Evolutionary conservation across 2,329 filamentous ascomycete species (phyloP), one percentile per base, ranked within the genome.

Genomic region (Endothia cerciana): DNA sequence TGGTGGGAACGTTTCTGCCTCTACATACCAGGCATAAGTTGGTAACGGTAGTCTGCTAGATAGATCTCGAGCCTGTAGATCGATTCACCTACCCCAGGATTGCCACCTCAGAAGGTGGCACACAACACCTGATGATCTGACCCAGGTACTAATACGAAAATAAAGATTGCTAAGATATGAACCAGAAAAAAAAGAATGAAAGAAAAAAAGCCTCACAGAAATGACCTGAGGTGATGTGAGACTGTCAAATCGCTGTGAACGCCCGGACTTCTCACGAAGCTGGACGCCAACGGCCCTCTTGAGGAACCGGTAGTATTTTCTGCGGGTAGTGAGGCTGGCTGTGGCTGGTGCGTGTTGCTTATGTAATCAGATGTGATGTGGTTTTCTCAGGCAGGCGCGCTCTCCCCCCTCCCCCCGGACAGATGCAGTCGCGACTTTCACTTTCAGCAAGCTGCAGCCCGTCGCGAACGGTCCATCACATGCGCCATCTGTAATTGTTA

Each of bases 1-100:
- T 79, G 95, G 95, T 78, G 95, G 95, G 77, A 95, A 98, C 78
- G 91, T 99, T 72, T 97, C 93, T 74, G 95, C 95, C 75, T 97
- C 94, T 62, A 98, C 94, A 73, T 99, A 99, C 87, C 91, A 93
- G 83, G 95, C 92, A 85, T 98, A 96, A 69, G n/a, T 36, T 53
- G 51, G 40, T 15, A 45, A 38, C 51, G 41, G 30, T 36, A 49
- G 45, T 60, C 43, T 65, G 41, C 43, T 66, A 69, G 60, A 66
- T 64, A 68, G 63, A 56, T 41, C 36, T 60, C 61, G 53, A 56
- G 33, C 28, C 33, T 65, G 49, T 60, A 55, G 57, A 59, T 66
- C 55, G 57, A 64, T 41, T 45, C 57, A 55, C 38, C 49, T 60
- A 10, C 62, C 40, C 56, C 30, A 59, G 51, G 53, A 60, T 43